Evolutionary conservation across 305 asterid genomes (phyloP), one percentile per base, ranked within the genome.

Genomic region (Fraxinus latifolia): DNA sequence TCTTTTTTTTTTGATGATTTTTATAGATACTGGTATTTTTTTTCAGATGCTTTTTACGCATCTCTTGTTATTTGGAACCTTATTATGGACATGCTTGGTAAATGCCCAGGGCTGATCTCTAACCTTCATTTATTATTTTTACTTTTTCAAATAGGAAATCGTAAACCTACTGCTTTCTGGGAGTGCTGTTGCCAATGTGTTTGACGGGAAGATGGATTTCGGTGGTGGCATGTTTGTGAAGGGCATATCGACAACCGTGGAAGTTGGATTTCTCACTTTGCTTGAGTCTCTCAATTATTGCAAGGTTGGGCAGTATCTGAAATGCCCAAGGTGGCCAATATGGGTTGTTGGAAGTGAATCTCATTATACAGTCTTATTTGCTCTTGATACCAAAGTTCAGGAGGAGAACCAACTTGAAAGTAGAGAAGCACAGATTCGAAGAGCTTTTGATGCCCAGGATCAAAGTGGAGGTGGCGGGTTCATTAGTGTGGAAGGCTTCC

Each of bases 291-390:
- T 95, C 55, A 93, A 93, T 89, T 94, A 88, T 83, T 95, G 98
- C 81, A 95, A 92, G 81, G 99, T 95, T 72, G 99, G 99, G 79
- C 92, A 91, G 81, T 76, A 85, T 82, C 89, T 95, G 25, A 95
- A 95, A 88, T 90, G 97, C 76, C 99, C 98, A 3, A 88, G 76
- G 80, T 95, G 99, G 99, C 99, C 99, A 29, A 95, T 95, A 86
- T 95, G 99, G 99, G 99, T 95, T 29, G 97, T 95, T 2, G 99
- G 99, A 44, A 95, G 98, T 53, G 99, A 95, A 86, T 95, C 98
- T 55, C 99, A 95, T 76, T 95, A 95, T 73, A 94, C 99, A 2
- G 98, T 95, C 77, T 81, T 95, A 33, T 95, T 95, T 81, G 96
- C 99, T 53, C 95, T 94, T 1, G 92, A 91, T 80, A 80, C 94